These are phyloP conservation scores for Telfairia occidentalis DNA, from an alignment of 331 rosid genomes.

Conservation along the genomic window DNA sequence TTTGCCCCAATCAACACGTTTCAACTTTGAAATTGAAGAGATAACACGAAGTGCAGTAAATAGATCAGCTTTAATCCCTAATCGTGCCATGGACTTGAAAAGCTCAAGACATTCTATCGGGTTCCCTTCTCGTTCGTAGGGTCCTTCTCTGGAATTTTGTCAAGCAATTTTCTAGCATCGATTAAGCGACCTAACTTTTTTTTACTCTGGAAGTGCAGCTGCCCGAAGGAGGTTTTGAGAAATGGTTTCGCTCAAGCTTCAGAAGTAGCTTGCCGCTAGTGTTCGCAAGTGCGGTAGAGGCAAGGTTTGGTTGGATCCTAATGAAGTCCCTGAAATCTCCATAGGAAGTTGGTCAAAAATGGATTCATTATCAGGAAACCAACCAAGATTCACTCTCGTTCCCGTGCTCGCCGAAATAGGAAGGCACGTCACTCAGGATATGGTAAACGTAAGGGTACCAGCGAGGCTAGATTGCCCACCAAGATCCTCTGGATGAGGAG, in stretches of 20 bases:
- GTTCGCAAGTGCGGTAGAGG: slow-evolving; percentile 49
- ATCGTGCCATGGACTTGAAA: slow-evolving; percentile 39
- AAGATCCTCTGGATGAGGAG: slow-evolving; percentile 55
- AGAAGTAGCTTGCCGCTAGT: slow-evolving; percentile 52
- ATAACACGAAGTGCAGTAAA: slow-evolving; percentile 58
- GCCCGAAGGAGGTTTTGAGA: too few species aligned
- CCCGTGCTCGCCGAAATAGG: background rate
- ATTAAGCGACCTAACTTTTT: too few species aligned
- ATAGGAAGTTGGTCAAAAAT: background rate
- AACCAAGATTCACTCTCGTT: background rate
- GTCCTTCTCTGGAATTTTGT: slow-evolving; percentile 55
- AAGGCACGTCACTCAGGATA: background rate
- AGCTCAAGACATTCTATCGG: too few species aligned
- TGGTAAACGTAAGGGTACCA: slow-evolving; percentile 50
- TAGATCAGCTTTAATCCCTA: slow-evolving; percentile 50
- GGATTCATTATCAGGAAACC: background rate
- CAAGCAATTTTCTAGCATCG: slow-evolving; percentile 37
- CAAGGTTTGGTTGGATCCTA: slow-evolving; percentile 57
- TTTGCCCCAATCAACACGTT: slow-evolving; percentile 36
- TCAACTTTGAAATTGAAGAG: slow-evolving; percentile 42
- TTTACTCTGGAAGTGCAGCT: too few species aligned
- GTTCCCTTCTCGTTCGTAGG: slow-evolving; percentile 27
- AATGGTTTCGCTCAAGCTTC: slow-evolving; percentile 51
- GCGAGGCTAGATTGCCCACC: slow-evolving; percentile 57
- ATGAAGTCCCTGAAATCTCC: slow-evolving; percentile 41